These are phyloP conservation scores for Nitzschia sp. DNA, from an alignment of 108 stramenopile genomes.

Conservation along the genomic window DNA sequence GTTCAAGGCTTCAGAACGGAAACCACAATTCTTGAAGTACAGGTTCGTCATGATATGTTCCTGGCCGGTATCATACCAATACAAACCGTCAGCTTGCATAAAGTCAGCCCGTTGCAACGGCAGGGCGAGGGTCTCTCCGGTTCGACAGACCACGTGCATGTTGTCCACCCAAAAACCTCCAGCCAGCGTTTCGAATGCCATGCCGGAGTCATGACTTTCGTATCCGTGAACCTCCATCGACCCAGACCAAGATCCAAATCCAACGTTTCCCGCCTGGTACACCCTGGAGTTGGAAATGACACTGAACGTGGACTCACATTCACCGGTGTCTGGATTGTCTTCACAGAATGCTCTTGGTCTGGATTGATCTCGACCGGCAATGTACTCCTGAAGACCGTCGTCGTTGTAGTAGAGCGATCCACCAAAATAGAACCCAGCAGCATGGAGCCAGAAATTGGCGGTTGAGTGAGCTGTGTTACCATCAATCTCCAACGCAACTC, in stretches of 20 bases:
- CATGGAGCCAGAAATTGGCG: slow-evolving; percentile 43
- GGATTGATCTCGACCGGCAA: slow-evolving; percentile 28
- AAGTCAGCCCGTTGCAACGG: slow-evolving; percentile 4
- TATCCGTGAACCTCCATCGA: slow-evolving; percentile 37
- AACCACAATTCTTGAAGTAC: slow-evolving; percentile 42
- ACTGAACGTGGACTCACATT: background rate
- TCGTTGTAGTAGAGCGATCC: slow-evolving; percentile 45
- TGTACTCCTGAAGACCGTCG: slow-evolving; percentile 25
- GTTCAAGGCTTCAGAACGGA: slow-evolving; percentile 20
- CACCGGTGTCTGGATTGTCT: background rate
- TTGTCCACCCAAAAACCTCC: slow-evolving; percentile 46
- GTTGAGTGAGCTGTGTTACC: slow-evolving; percentile 47
- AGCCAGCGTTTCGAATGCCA: slow-evolving; percentile 38
- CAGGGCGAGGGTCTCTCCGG: slow-evolving; percentile 23
- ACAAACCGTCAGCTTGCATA: slow-evolving; percentile 30
- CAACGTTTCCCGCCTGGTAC: slow-evolving; percentile 12
- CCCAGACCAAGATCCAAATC: slow-evolving; percentile 37
- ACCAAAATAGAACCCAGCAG: slow-evolving; percentile 47
- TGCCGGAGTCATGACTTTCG: slow-evolving; percentile 35
- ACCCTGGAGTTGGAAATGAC: background rate
- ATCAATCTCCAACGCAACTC: slow-evolving; percentile 22
- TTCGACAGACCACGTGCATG: slow-evolving; percentile 38
- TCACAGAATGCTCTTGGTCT: slow-evolving; percentile 5
- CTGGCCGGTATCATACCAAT: slow-evolving; percentile 48
- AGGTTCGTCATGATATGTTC: slow-evolving; percentile 43